phyloP scores from a whole-genome alignment of 768 basidiomycete genomes.

The Naganishia friedmannii region DNA sequence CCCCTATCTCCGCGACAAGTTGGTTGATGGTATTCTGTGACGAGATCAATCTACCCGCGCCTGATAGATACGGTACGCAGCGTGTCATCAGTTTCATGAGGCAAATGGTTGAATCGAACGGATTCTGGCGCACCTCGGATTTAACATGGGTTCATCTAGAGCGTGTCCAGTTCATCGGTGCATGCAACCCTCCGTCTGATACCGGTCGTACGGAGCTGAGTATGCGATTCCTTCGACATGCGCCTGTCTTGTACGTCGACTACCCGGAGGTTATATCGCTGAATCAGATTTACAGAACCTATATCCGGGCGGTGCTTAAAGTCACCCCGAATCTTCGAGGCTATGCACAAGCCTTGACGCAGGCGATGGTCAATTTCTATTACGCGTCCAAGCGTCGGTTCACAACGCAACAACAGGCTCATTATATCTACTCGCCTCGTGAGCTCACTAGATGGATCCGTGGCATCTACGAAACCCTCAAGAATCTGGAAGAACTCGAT shows the following conservation, averaged over 20 bases:
- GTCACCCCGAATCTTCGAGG: slow-evolving; percentile 89
- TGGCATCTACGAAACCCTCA: slow-evolving; percentile 94
- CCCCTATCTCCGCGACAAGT: slow-evolving; percentile 88
- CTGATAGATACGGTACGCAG: slow-evolving; percentile 97
- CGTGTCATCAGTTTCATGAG: slow-evolving; percentile 97
- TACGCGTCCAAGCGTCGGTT: slow-evolving; percentile 89
- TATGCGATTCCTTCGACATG: slow-evolving; percentile 95
- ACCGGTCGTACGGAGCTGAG: slow-evolving; percentile 97
- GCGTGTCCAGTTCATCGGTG: slow-evolving; percentile 98
- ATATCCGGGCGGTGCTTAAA: slow-evolving; percentile 92
- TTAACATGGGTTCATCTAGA: slow-evolving; percentile 97
- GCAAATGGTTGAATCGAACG: slow-evolving; percentile 89
- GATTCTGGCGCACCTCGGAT: slow-evolving; percentile 90
- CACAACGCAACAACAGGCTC: slow-evolving; percentile 94
- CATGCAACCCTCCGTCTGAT: slow-evolving; percentile 98
- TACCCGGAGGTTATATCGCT: slow-evolving; percentile 95
- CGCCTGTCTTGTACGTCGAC: slow-evolving; percentile 97
- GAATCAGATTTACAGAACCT: slow-evolving; percentile 98
- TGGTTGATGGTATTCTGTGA: slow-evolving; percentile 99
- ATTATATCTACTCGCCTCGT: slow-evolving; percentile 98
- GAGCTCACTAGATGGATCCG: slow-evolving; percentile 97
- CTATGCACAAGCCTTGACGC: slow-evolving; percentile 89
- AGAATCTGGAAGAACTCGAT: slow-evolving; percentile 84
- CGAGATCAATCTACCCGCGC: slow-evolving; percentile 95
- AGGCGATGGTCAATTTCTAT: slow-evolving; percentile 96